Conservation (phyloP, 441 rosid species). For the Jatropha podagrica region DNA sequence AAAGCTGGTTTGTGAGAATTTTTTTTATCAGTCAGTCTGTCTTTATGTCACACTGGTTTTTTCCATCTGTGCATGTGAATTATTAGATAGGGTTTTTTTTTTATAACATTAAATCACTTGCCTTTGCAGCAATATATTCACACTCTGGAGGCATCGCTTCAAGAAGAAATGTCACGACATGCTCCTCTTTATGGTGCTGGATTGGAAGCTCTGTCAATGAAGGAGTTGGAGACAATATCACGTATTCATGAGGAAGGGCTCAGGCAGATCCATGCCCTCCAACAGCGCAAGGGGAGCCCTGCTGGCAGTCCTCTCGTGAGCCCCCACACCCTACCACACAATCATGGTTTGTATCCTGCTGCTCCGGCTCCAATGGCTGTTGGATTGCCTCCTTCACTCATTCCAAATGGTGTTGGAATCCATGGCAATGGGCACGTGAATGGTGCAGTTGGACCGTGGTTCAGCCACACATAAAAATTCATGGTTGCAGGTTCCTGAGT, state of each 20-base stretch:
- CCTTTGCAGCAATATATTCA: conserved; percentile 85
- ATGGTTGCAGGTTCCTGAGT: conserved; percentile 20
- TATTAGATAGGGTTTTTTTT: neutral
- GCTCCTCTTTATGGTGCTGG: conserved; percentile 98
- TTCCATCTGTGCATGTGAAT: neutral
- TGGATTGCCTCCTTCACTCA: conserved; percentile 67
- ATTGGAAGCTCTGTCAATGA: conserved; percentile 83
- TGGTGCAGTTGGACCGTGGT: conserved; percentile 89
- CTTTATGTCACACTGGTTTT: neutral
- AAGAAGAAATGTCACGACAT: conserved; percentile 91
- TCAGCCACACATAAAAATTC: conserved; percentile 55
- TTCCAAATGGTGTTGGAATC: conserved; percentile 71
- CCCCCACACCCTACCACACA: conserved; percentile 54
- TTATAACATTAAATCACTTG: neutral
- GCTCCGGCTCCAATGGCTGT: conserved; percentile 74
- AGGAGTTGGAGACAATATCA: conserved; percentile 85
- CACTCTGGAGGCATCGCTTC: conserved; percentile 70
- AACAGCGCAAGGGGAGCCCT: conserved; percentile 76
- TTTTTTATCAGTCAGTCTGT: neutral
- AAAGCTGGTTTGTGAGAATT: neutral
- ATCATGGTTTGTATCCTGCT: conserved; percentile 67
- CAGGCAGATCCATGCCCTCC: conserved; percentile 77
- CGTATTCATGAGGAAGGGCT: conserved; percentile 97
- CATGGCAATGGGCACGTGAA: conserved; percentile 83
- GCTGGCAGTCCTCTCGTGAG: conserved; percentile 73